Percentiles rank a stretch among this genome's conserved stretches.
Conservation (phyloP, 495 filamentous ascomycete species). For the Aspergillus ostianus region DNA sequence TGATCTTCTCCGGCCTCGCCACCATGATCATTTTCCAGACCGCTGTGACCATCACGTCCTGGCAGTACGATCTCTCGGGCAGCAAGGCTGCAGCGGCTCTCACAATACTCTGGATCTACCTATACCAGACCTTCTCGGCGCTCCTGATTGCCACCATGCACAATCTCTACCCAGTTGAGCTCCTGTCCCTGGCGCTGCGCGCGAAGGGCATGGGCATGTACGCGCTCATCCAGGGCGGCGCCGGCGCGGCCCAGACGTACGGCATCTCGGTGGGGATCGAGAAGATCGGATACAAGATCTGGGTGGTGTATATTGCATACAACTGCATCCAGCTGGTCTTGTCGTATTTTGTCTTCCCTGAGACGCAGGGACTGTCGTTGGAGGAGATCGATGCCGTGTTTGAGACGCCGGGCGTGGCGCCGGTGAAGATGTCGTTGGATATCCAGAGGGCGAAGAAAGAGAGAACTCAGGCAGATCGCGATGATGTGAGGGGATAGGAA, state of each 20-base stretch:
- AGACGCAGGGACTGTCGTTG: slow-evolving; percentile 35
- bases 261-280: slow-evolving; percentile 42
- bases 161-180: slow-evolving; percentile 42
- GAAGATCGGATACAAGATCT: slow-evolving; percentile 46
- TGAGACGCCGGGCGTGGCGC: slow-evolving; percentile 40
- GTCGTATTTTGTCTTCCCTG: slow-evolving; percentile 44
- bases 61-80: slow-evolving; percentile 29
- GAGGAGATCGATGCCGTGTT: slow-evolving; percentile 47
- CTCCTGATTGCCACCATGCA: slow-evolving; percentile 44
- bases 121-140: slow-evolving; percentile 42
- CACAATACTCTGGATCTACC: slow-evolving; percentile 41
- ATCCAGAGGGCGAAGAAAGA: slow-evolving; percentile 44
- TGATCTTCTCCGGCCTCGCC: slow-evolving; percentile 37
- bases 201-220: slow-evolving; percentile 46
- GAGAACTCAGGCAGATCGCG: slow-evolving; percentile 23
- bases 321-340: slow-evolving; percentile 39
- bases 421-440: slow-evolving; percentile 46
- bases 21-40: slow-evolving; percentile 40
- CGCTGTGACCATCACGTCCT: slow-evolving; percentile 40
- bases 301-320: slow-evolving; percentile 44
- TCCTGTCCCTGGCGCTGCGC: slow-evolving; percentile 36
- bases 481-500: slow-evolving; percentile 12
- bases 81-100: slow-evolving; percentile 28
- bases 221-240: slow-evolving; percentile 40
- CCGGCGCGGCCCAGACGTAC: slow-evolving; percentile 37